phyloP scores from a whole-genome alignment of 2,329 filamentous ascomycete species.

The Rhinocladiella similis region DNA sequence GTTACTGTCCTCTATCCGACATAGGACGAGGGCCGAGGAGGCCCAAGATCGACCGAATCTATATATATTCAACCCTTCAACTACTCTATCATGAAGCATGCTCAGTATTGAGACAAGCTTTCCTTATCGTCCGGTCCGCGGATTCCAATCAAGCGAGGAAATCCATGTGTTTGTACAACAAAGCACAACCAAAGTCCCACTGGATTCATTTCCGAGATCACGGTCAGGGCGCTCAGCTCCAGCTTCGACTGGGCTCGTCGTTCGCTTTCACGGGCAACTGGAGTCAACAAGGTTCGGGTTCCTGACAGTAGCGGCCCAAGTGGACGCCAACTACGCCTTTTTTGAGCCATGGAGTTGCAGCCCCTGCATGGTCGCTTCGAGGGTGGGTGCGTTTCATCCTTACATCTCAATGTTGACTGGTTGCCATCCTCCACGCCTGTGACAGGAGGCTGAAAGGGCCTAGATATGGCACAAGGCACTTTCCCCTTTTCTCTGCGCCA shows the following conservation, averaged over 20 bases:
- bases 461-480: not conserved
- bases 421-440: not conserved
- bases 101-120: not conserved
- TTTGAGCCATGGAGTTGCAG: not conserved
- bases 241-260: not conserved
- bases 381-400: slow-evolving; percentile 5
- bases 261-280: not conserved
- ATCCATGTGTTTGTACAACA: not conserved
- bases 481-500: not conserved
- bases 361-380: slow-evolving; percentile 12
- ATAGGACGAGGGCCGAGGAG: not conserved
- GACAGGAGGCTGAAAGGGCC: slow-evolving; percentile 9
- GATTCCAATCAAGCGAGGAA: not conserved
- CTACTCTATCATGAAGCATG: not conserved
- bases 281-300: slow-evolving; percentile 17
- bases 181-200: not conserved
- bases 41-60: not conserved
- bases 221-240: not conserved
- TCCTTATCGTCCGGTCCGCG: not conserved
- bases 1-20: too few species aligned
- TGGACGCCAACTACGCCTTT: slow-evolving; percentile 1
- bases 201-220: not conserved
- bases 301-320: slow-evolving; percentile 18
- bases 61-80: not conserved
- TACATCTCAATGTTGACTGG: slow-evolving; percentile 8